Evolutionary conservation across 768 basidiomycete species (phyloP).

Genomic region (Kwoniella sp.): DNA sequence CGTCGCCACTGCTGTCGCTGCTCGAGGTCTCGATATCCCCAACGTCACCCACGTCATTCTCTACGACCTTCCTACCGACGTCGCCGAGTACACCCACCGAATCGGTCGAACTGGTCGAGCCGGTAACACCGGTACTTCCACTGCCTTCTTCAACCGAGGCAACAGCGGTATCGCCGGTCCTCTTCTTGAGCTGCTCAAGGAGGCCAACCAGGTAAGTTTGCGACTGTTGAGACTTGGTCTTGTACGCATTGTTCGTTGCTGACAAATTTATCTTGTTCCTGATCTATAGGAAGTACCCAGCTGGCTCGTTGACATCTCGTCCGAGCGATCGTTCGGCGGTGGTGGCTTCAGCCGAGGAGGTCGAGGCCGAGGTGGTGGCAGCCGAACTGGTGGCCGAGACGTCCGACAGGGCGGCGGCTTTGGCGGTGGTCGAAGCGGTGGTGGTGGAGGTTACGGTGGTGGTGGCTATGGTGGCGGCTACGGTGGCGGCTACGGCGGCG

Average conservation of each 20-base stretch:
- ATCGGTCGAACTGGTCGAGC: constrained; percentile 98
- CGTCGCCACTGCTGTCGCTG: constrained; percentile 97
- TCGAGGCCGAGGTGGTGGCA: constrained; percentile 58
- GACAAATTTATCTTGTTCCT: neutral
- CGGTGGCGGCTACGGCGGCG: constrained; percentile 54
- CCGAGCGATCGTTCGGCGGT: constrained; percentile 69
- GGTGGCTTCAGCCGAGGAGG: constrained; percentile 59
- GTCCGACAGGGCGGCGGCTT: constrained; percentile 58
- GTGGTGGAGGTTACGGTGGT: constrained; percentile 61
- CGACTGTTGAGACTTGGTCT: no score
- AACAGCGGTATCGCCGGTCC: constrained; percentile 92
- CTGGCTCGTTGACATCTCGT: constrained; percentile 85
- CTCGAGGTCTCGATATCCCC: constrained; percentile 97
- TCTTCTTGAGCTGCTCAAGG: constrained; percentile 86
- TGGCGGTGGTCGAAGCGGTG: constrained; percentile 46
- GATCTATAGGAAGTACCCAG: constrained; percentile 65
- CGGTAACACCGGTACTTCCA: constrained; percentile 92
- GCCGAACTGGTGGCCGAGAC: constrained; percentile 61
- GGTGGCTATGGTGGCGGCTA: constrained; percentile 55
- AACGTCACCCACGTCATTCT: constrained; percentile 99
- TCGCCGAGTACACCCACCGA: constrained; percentile 98
- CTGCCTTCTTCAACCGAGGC: constrained; percentile 81
- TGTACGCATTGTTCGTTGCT: no score
- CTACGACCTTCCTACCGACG: constrained; percentile 95
- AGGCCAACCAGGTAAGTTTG: constrained; percentile 73